Conservation (phyloP, 1,284 basidiomycete species). For the Paramarasmius palmivorus region DNA sequence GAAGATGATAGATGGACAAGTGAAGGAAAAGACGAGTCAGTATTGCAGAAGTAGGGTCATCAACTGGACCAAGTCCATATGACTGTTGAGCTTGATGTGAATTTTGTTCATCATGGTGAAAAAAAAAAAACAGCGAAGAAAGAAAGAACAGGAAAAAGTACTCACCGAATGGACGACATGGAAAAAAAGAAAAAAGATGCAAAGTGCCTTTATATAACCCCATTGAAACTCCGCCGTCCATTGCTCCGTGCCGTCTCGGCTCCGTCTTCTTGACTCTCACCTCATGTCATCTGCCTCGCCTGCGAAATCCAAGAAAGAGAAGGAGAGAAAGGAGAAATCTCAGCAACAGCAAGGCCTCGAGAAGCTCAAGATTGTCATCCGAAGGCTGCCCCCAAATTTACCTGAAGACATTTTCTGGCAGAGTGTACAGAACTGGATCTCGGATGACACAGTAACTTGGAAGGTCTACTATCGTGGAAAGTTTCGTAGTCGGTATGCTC, state of each 20-base stretch:
- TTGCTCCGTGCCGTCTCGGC: background rate
- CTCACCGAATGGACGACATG: slow-evolving; percentile 18
- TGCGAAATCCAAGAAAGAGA: slow-evolving; percentile 33
- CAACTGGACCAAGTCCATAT: slow-evolving; percentile 52
- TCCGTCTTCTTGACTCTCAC: background rate
- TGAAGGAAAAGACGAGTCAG: slow-evolving; percentile 38
- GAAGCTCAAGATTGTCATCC: slow-evolving; percentile 86
- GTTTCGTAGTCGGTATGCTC: slow-evolving; percentile 66
- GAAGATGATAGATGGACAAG: slow-evolving; percentile 13
- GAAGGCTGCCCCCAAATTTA: slow-evolving; percentile 87
- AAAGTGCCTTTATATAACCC: too few species aligned
- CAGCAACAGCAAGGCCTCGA: slow-evolving; percentile 34
- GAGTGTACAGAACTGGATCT: slow-evolving; percentile 83
- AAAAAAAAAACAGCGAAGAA: slow-evolving; percentile 8
- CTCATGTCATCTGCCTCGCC: slow-evolving; percentile 27
- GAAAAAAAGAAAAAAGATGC: slow-evolving; percentile 5
- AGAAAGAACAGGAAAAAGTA: background rate
- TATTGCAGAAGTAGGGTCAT: slow-evolving; percentile 67
- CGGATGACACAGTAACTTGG: slow-evolving; percentile 72
- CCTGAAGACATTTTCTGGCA: slow-evolving; percentile 95
- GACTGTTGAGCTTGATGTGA: slow-evolving; percentile 79
- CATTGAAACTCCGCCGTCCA: slow-evolving; percentile 10
- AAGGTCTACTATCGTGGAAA: slow-evolving; percentile 71
- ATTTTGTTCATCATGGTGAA: slow-evolving; percentile 52
- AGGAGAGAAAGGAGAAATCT: slow-evolving; percentile 21